A percentile compares a stretch with the other conserved stretches of the same genome.
These are phyloP conservation scores for Rosa persica DNA, from an alignment of 306 rosid species.

Conservation along the genomic window DNA sequence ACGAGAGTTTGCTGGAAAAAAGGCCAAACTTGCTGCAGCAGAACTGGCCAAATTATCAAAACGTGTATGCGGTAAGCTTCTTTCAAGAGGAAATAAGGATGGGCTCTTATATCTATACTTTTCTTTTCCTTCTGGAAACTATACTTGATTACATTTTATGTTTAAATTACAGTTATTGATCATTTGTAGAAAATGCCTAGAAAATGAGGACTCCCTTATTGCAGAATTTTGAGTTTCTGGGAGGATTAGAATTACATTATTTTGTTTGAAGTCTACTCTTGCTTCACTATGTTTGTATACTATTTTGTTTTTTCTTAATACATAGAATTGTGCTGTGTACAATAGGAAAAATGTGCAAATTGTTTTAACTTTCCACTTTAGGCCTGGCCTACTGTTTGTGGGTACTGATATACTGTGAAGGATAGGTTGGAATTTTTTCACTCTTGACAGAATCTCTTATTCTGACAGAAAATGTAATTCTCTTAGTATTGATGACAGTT, in stretches of 20 bases:
- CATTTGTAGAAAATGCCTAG: neutral
- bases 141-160: neutral
- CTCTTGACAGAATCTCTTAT: neutral
- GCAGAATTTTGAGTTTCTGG: neutral
- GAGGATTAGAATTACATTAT: neutral
- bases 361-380: neutral
- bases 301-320: neutral
- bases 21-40: slow-evolving; percentile 97
- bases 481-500: neutral
- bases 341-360: neutral
- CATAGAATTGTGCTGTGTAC: neutral
- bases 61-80: slow-evolving; percentile 73
- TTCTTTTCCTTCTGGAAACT: neutral
- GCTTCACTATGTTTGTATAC: neutral
- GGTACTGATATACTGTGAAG: neutral
- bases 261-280: neutral
- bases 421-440: neutral
- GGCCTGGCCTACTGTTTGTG: no score
- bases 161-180: neutral
- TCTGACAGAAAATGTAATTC: neutral
- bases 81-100: slow-evolving; percentile 3
- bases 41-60: slow-evolving; percentile 82
- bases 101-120: neutral
- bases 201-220: neutral
- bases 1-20: slow-evolving; percentile 87